These are phyloP conservation scores for Phragmites australis DNA, from an alignment of 176 grass and related monocot species.

Conservation along the genomic window DNA sequence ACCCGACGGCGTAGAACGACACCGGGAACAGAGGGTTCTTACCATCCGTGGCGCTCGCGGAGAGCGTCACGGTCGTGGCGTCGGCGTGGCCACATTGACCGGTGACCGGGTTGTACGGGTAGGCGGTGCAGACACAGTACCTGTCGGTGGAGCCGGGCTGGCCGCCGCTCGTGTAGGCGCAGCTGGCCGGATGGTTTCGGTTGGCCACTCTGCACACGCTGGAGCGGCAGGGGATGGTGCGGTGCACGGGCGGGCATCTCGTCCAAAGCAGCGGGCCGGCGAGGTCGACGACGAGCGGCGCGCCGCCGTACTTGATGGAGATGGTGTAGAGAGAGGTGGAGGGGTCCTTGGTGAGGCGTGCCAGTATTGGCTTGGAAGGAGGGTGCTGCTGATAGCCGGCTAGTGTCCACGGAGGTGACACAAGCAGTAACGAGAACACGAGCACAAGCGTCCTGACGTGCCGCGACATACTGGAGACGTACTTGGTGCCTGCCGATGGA, in stretches of 20 bases:
- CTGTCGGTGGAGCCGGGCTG: neutral
- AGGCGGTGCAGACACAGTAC: slow-evolving; percentile 27
- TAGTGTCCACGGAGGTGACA: neutral
- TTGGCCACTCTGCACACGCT: neutral
- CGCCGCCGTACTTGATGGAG: slow-evolving; percentile 24
- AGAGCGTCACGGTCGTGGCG: slow-evolving; percentile 24
- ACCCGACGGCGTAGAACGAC: neutral
- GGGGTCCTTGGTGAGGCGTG: slow-evolving; percentile 21
- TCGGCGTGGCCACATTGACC: slow-evolving; percentile 12
- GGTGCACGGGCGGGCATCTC: slow-evolving; percentile 20
- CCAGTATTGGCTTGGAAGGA: slow-evolving; percentile 1
- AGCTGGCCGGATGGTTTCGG: neutral
- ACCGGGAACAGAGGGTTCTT: slow-evolving; percentile 43
- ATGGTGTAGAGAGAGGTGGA: slow-evolving; percentile 32
- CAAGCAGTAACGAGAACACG: slow-evolving; percentile 13
- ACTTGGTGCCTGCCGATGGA: neutral
- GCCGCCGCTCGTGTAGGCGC: neutral
- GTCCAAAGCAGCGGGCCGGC: slow-evolving; percentile 34
- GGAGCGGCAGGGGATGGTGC: neutral
- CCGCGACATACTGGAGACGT: neutral
- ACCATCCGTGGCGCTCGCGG: slow-evolving; percentile 46
- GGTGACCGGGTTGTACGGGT: slow-evolving; percentile 19
- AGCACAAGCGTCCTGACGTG: neutral
- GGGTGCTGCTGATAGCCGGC: no score
- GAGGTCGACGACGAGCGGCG: slow-evolving; percentile 38